Base-by-base conservation (phyloP, 2,329 filamentous ascomycete species). In the Colletotrichum graminicola region DNA sequence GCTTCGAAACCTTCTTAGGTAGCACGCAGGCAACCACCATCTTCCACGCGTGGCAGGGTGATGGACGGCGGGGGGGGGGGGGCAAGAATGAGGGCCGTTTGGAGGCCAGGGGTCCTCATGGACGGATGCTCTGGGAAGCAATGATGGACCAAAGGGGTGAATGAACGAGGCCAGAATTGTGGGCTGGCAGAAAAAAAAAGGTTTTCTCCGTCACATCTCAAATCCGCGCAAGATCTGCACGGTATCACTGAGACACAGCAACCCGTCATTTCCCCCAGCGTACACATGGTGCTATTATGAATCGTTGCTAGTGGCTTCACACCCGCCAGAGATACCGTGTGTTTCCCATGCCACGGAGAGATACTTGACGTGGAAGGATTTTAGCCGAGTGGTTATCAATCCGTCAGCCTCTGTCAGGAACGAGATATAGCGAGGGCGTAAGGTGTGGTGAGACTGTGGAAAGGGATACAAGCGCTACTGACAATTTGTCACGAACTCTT, bases 241-340 rank as follows among this genome's bases (percentile, higher is more conserved):
- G 47, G 66, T 54, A 39, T 64, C 52, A 63, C 65, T 61, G 34
- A 72, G 66, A 72, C 69, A 72, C 66, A 29, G 36, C 66, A 64
- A 65, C 65, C 36, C 54, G n/a, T n/a, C 36, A 18, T 23, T 57
- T 45, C 29, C 51, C 51, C 21, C 43, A 54, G 47, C 47, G 39
- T 29, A 41, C 32, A 51, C 49, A 34, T 45, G 36, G 36, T 52
- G 55, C 23, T 16, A 64, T 60, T 34, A 16, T 45, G 47, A 16
- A 36, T 36, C 36, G 57, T 23, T 39, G n/a, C 59, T 45, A 45
- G 47, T 41, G 54, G 34, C 29, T 26, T 54, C 41, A 23, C 39
- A 51, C 52, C 36, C 43, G 45, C 43, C 29, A 39, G 45, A 54
- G 45, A 36, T 36, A 60, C 36, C n/a, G n/a, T 39, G 59, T 63